These are phyloP conservation scores for Hordeum pubiflorum DNA, from an alignment of 202 grass and related monocot genomes.

Conservation along the genomic window DNA sequence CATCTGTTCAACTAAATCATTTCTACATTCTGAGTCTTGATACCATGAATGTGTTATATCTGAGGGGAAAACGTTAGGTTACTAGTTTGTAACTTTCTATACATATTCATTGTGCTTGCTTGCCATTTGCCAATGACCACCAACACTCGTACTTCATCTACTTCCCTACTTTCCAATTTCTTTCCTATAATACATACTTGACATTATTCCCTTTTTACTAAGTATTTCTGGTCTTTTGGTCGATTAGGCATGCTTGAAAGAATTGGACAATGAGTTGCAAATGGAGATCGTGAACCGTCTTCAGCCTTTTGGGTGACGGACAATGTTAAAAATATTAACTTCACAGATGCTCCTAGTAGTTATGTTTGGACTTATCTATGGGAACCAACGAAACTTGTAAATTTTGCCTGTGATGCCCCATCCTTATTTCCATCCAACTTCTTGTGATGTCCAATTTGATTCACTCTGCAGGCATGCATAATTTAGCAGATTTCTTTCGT, in stretches of 20 bases:
- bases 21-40: not conserved
- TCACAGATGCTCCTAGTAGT: not conserved
- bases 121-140: not conserved
- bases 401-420: not conserved
- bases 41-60: not conserved
- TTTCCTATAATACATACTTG: not conserved
- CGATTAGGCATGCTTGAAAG: not conserved
- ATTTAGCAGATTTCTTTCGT: not conserved
- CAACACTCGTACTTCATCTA: not conserved
- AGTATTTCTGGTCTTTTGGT: not conserved
- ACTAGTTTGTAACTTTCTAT: not conserved
- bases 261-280: not conserved
- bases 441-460: not conserved
- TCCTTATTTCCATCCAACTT: not conserved
- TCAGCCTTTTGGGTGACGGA: not conserved
- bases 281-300: not conserved
- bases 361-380: not conserved
- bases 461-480: not conserved
- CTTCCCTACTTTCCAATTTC: not conserved
- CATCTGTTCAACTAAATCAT: not conserved
- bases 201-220: not conserved
- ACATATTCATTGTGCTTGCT: not conserved
- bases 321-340: not conserved
- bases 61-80: not conserved
- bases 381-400: not conserved